phyloP scores from a whole-genome alignment of 306 rosid species.

The Pueraria montana region DNA sequence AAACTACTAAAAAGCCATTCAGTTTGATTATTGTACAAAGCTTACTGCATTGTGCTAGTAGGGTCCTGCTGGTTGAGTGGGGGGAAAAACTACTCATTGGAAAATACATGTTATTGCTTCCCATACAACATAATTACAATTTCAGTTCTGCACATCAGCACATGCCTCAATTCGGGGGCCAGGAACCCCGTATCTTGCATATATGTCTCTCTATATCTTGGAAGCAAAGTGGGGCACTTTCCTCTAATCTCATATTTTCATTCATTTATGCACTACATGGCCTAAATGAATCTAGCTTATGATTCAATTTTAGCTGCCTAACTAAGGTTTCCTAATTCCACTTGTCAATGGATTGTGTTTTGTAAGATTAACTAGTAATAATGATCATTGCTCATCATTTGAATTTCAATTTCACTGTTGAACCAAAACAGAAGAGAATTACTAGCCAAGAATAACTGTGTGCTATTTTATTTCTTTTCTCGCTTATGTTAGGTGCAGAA shows the following conservation, averaged over 20 bases:
- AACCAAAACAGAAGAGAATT: slow-evolving; percentile 31
- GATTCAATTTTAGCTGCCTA: slow-evolving; percentile 21
- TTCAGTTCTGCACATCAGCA: slow-evolving; percentile 49
- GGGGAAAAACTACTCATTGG: slow-evolving; percentile 1
- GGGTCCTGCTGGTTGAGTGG: slow-evolving; percentile 41
- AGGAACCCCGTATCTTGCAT: slow-evolving; percentile 47
- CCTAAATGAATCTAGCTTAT: background rate
- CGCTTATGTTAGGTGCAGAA: slow-evolving; percentile 58
- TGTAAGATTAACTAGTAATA: slow-evolving; percentile 38
- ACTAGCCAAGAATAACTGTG: background rate
- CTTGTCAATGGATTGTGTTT: slow-evolving; percentile 33
- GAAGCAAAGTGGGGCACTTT: slow-evolving; percentile 41
- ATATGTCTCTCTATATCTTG: slow-evolving; percentile 7
- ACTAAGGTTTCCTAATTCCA: slow-evolving; percentile 26
- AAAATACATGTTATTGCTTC: slow-evolving; percentile 1
- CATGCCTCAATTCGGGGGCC: slow-evolving; percentile 53
- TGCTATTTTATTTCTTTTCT: background rate
- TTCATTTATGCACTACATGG: slow-evolving; percentile 5
- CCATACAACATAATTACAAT: slow-evolving; percentile 41
- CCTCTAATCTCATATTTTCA: slow-evolving; percentile 33
- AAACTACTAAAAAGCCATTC: slow-evolving; percentile 25
- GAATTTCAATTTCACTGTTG: slow-evolving; percentile 40
- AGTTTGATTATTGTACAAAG: slow-evolving; percentile 8
- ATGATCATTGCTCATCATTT: slow-evolving; percentile 48
- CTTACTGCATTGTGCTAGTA: slow-evolving; percentile 6